Evolutionary conservation across 164 flowering plant species (phyloP).

Genomic region (Liriodendron chinense): DNA sequence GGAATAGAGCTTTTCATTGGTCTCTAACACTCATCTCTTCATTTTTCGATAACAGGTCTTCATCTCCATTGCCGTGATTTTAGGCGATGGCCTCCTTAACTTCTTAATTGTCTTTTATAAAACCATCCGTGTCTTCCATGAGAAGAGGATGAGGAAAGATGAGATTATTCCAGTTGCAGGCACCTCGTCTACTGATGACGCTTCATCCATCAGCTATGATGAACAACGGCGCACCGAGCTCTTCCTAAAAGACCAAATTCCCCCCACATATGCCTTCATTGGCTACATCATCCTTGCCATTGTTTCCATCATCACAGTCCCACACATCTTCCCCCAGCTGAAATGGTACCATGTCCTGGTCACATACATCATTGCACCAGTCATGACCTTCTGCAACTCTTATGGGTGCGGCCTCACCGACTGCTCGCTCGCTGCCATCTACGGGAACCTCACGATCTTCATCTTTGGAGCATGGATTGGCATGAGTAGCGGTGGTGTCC

Average conservation of each 20-base stretch:
- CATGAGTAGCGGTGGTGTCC: conserved; percentile 23
- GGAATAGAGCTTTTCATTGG: no score
- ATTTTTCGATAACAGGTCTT: conserved; percentile 23
- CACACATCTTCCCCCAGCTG: conserved; percentile 30
- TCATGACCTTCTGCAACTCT: conserved; percentile 40
- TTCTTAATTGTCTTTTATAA: conserved; percentile 14
- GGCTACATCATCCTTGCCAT: conserved; percentile 26
- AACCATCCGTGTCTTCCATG: conserved; percentile 3
- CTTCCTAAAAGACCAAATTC: conserved; percentile 34
- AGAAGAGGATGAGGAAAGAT: background rate
- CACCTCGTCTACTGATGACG: background rate
- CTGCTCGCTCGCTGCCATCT: conserved; percentile 38
- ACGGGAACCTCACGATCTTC: conserved; percentile 38
- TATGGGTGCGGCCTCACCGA: conserved; percentile 44
- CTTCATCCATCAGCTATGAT: conserved; percentile 16
- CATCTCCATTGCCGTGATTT: conserved; percentile 28
- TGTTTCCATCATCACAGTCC: conserved; percentile 20
- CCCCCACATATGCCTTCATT: conserved; percentile 11
- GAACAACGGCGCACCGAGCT: conserved; percentile 22
- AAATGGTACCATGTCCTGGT: conserved; percentile 34
- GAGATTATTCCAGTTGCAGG: conserved; percentile 1
- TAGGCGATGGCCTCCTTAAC: conserved; percentile 37
- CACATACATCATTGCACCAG: conserved; percentile 33
- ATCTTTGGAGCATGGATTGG: conserved; percentile 30
- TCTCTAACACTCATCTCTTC: background rate